phyloP scores from a whole-genome alignment of 2,329 filamentous ascomycete genomes.

The Alternaria gaisen region DNA sequence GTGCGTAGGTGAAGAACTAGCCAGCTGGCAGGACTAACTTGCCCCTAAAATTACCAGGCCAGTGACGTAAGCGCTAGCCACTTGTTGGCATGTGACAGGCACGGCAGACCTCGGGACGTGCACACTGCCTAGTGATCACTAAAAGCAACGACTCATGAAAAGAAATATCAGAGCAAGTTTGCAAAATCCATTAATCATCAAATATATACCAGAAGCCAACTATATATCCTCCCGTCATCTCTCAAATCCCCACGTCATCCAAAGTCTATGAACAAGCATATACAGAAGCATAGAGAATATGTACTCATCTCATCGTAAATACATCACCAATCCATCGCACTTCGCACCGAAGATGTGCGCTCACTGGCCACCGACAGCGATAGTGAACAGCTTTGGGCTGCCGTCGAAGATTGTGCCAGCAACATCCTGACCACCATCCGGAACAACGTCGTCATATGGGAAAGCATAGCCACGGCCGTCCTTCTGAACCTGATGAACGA shows the following conservation, averaged over 20 bases:
- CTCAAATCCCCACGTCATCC: background rate
- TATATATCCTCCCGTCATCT: background rate
- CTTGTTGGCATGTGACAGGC: background rate
- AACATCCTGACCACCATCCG: slow-evolving; percentile 64
- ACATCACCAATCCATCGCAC: background rate
- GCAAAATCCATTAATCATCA: background rate
- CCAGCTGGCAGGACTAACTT: background rate
- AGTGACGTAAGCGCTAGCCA: background rate
- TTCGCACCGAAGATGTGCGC: background rate
- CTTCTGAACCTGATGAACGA: slow-evolving; percentile 68
- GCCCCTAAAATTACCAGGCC: background rate
- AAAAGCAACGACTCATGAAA: background rate
- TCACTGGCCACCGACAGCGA: slow-evolving; percentile 57
- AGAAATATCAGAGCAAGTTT: rapidly evolving
- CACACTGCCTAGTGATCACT: background rate
- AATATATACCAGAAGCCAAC: background rate
- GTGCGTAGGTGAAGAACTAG: background rate
- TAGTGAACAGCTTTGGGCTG: slow-evolving; percentile 57
- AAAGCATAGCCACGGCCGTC: slow-evolving; percentile 72
- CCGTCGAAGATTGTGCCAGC: slow-evolving; percentile 61
- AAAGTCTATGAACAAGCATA: background rate
- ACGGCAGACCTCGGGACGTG: background rate
- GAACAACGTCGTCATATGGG: slow-evolving; percentile 73
- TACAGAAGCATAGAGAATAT: background rate
- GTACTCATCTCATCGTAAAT: background rate